These are phyloP conservation scores for Thelonectria discophora DNA, from an alignment of 2,329 filamentous ascomycete species.

Conservation along the genomic window DNA sequence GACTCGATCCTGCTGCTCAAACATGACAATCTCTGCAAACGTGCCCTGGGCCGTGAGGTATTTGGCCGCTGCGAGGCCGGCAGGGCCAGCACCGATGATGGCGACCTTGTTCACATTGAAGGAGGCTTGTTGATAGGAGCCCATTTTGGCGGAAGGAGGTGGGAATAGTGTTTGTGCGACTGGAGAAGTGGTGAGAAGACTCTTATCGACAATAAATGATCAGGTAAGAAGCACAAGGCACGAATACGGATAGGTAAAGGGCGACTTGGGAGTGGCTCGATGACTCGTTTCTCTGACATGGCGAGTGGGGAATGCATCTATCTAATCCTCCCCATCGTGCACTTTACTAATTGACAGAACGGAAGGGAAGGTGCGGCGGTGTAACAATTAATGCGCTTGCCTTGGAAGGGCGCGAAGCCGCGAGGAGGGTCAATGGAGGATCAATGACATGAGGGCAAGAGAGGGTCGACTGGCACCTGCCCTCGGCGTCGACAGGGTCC, in stretches of 20 bases:
- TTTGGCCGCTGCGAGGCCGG: slow-evolving; percentile 81
- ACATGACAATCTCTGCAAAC: slow-evolving; percentile 77
- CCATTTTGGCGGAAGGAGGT: slow-evolving; percentile 36
- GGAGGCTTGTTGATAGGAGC: slow-evolving; percentile 39
- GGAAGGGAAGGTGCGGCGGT: slow-evolving; percentile 13
- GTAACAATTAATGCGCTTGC: not conserved
- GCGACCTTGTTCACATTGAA: slow-evolving; percentile 71
- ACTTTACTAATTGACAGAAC: slow-evolving; percentile 19
- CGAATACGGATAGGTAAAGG: too few relatives aligned
- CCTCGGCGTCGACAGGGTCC: not conserved
- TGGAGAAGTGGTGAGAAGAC: not conserved
- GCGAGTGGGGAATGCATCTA: slow-evolving; percentile 37
- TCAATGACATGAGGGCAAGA: not conserved
- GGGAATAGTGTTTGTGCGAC: too few relatives aligned
- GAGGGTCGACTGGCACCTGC: too few relatives aligned
- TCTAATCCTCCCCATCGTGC: slow-evolving; percentile 25
- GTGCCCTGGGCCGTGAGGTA: slow-evolving; percentile 75
- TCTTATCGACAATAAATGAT: slow-evolving; percentile 19
- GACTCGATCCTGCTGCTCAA: slow-evolving; percentile 79
- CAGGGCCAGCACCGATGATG: slow-evolving; percentile 84
- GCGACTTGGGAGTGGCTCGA: slow-evolving; percentile 8
- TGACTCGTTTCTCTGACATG: slow-evolving; percentile 29
- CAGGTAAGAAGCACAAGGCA: slow-evolving; percentile 24
- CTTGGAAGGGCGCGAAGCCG: not conserved
- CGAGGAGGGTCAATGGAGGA: not conserved